Base-by-base conservation (phyloP, 129 eudicot species). In the Oenanthe sinensis region DNA sequence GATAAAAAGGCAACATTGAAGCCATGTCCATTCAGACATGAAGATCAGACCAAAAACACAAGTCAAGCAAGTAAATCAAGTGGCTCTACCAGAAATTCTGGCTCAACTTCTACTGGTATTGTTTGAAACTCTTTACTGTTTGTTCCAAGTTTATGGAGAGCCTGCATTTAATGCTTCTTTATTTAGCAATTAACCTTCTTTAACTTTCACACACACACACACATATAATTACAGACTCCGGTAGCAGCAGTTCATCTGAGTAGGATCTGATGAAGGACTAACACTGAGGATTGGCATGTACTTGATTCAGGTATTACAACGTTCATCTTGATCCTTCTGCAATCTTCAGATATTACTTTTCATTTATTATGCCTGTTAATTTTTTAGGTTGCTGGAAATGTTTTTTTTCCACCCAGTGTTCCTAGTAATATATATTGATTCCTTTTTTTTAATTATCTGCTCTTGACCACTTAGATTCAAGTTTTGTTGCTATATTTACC, bases 71-170 rank as follows among this genome's bases (percentile, higher is more conserved):
- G 84, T 74, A 81, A 81, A 86, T 83, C 91, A 80, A 80, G 81
- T 70, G 85, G 93, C 91, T 91, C 97, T 68, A 82, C 88, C 80
- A 77, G 90, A 54, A 83, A 78, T 45, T 87, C 98, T 48, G 91
- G 92, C 74, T 93, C 98, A 43, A 89, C 97, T 78, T 91, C 97
- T 48, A 89, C 92, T 78, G 95, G 97, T 93, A 91, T 55, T 78
- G 54, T 63, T 55, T 77, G n/a, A 78, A 73, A 79, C 60, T 43
- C 40, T 71, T 10, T 70, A 60, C 15, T 24, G 39, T 65, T 46
- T 16, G 43, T 44, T 36, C 12, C 16, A 13, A 13, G 13, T 54
- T n/a, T 33, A 22, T 74, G 20, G 8, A 47, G 52, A 46, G 55
- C 79, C 69, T 75, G 74, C 70, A 75, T 52, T 84, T 74, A 33